A percentile compares a stretch with the other conserved stretches of the same genome.
Conservation (phyloP, 352 stramenopile species). For the Pythium apleroticum region DNA sequence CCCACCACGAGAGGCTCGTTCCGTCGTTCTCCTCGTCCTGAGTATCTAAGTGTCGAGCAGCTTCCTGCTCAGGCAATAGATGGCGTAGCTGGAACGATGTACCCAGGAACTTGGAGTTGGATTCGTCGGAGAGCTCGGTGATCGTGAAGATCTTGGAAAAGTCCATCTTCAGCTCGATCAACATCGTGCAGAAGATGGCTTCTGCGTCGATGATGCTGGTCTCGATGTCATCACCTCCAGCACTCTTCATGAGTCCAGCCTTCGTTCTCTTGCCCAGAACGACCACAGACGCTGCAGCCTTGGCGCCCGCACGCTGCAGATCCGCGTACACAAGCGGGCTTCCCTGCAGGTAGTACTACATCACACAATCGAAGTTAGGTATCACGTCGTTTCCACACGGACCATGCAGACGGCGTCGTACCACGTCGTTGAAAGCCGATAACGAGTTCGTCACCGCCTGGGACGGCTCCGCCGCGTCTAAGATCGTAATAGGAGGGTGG, state of each 20-base stretch:
- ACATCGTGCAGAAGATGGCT: slow-evolving; percentile 85
- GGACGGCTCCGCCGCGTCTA: slow-evolving; percentile 67
- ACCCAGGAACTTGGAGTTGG: slow-evolving; percentile 87
- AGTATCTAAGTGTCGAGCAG: slow-evolving; percentile 1
- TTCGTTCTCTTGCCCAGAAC: slow-evolving; percentile 74
- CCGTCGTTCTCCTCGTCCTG: slow-evolving; percentile 14
- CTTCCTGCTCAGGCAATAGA: slow-evolving; percentile 7
- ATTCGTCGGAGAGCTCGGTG: slow-evolving; percentile 79
- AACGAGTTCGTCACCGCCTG: slow-evolving; percentile 48
- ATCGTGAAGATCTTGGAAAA: slow-evolving; percentile 84
- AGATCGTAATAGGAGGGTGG: slow-evolving; percentile 77
- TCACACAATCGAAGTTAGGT: background rate
- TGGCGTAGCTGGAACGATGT: slow-evolving; percentile 67
- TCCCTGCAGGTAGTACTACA: slow-evolving; percentile 79
- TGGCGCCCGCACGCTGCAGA: slow-evolving; percentile 76
- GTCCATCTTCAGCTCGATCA: slow-evolving; percentile 88
- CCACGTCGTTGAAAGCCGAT: slow-evolving; percentile 60
- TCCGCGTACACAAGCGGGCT: slow-evolving; percentile 79
- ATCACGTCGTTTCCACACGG: background rate
- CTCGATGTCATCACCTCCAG: slow-evolving; percentile 49
- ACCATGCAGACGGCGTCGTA: slow-evolving; percentile 30
- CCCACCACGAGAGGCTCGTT: slow-evolving; percentile 53
- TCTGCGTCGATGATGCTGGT: slow-evolving; percentile 77
- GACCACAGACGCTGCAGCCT: slow-evolving; percentile 75
- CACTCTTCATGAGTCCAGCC: slow-evolving; percentile 30